phyloP scores from a whole-genome alignment of 371 early-diverging fungal genomes.

The Pancytospora philotis region DNA sequence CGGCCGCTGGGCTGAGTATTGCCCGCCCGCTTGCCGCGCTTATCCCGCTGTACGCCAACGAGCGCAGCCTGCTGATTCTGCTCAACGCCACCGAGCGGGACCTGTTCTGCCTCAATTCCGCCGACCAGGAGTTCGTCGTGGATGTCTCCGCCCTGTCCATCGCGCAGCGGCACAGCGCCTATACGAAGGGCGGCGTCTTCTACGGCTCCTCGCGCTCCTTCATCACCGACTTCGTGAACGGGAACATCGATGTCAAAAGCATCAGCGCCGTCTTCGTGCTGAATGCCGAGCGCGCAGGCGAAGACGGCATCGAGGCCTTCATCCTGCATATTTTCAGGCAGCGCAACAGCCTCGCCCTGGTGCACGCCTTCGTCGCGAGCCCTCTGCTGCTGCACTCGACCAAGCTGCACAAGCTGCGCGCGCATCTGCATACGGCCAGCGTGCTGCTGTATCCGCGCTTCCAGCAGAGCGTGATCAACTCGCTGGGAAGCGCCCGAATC shows the following conservation, averaged over 20 bases:
- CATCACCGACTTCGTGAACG: slow-evolving; percentile 77
- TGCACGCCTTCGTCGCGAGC: slow-evolving; percentile 45
- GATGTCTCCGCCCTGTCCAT: slow-evolving; percentile 8
- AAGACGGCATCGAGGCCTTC: slow-evolving; percentile 41
- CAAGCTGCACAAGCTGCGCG: slow-evolving; percentile 10
- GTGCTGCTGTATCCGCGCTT: slow-evolving; percentile 51
- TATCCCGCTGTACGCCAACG: slow-evolving; percentile 65
- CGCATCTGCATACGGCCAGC: slow-evolving; percentile 19
- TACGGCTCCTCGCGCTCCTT: slow-evolving; percentile 74
- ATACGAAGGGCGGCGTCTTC: slow-evolving; percentile 69
- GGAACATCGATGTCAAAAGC: slow-evolving; percentile 65
- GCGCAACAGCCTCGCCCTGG: slow-evolving; percentile 23
- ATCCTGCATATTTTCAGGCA: slow-evolving; percentile 38
- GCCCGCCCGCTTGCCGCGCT: slow-evolving; percentile 64
- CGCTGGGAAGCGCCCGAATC: slow-evolving; percentile 27
- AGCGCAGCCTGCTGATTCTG: slow-evolving; percentile 68
- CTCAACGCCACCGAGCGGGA: slow-evolving; percentile 64
- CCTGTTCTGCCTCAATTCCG: slow-evolving; percentile 64
- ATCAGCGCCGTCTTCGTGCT: slow-evolving; percentile 74
- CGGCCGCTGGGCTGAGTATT: slow-evolving; percentile 71
- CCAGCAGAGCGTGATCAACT: slow-evolving; percentile 31
- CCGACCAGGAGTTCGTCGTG: slow-evolving; percentile 57
- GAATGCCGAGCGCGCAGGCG: slow-evolving; percentile 61
- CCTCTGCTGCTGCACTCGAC: slow-evolving; percentile 15
- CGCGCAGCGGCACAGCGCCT: slow-evolving; percentile 15